Percentiles rank a stretch among this genome's conserved stretches.
Conservation (phyloP, 1,284 basidiomycete species). For the Somion occarium region DNA sequence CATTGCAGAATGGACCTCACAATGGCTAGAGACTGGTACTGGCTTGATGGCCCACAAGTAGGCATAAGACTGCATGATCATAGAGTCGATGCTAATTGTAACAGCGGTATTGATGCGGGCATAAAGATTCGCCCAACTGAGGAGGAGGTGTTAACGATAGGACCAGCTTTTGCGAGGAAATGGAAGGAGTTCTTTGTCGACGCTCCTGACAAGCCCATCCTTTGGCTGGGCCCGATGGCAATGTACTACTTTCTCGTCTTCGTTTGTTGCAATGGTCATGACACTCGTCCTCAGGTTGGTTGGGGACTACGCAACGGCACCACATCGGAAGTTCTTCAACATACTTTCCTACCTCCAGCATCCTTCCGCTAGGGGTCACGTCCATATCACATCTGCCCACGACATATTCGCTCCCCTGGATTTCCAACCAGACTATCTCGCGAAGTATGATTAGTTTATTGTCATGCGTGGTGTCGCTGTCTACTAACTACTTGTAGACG, state of each 20-base stretch:
- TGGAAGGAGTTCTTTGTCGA: conserved; percentile 71
- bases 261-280: background rate
- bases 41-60: conserved; percentile 50
- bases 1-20: conserved; percentile 30
- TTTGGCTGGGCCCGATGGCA: conserved; percentile 20
- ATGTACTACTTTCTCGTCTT: background rate
- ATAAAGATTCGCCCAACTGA: conserved; percentile 65
- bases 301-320: background rate
- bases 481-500: conserved; percentile 29
- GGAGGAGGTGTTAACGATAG: conserved; percentile 69
- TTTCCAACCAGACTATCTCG: conserved; percentile 31
- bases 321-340: conserved; percentile 4
- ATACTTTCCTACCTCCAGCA: conserved; percentile 21
- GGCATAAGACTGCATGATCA: background rate
- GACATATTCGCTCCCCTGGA: conserved; percentile 32
- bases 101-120: conserved; percentile 38
- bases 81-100: too few species aligned
- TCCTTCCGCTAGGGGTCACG: conserved; percentile 35
- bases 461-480: background rate
- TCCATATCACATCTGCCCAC: conserved; percentile 37
- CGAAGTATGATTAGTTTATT: conserved; percentile 19
- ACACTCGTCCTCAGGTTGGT: background rate
- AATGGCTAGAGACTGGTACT: conserved; percentile 41
- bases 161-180: conserved; percentile 65
- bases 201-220: conserved; percentile 73